Evolutionary conservation across 129 eudicot species (phyloP).

Genomic region (Saussurea involucrata): DNA sequence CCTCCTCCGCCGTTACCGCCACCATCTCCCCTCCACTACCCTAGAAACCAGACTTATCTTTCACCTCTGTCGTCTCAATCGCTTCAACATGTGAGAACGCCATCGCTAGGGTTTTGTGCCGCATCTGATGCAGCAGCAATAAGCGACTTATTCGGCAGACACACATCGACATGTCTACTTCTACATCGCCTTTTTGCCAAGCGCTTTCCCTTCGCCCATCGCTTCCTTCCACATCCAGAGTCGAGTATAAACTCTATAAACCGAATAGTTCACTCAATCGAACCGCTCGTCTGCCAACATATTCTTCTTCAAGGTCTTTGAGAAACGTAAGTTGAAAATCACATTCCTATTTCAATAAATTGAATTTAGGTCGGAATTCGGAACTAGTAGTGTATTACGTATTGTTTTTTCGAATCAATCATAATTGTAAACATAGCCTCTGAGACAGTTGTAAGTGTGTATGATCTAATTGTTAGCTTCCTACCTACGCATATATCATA

Average conservation of each 20-base stretch:
- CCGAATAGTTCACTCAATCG: conserved; percentile 2
- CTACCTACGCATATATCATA: background rate
- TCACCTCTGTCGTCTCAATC: background rate
- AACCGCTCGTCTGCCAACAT: background rate
- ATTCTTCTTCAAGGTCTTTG: conserved; percentile 21
- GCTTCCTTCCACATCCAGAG: conserved; percentile 17
- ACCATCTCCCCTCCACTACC: background rate
- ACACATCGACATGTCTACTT: conserved; percentile 25
- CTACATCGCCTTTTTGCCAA: conserved; percentile 19
- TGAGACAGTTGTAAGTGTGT: background rate
- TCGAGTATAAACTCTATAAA: conserved; percentile 16
- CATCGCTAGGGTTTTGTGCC: conserved; percentile 19
- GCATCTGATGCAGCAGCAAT: conserved; percentile 16
- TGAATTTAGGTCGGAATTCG: background rate
- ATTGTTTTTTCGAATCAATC: background rate
- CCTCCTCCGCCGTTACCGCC: background rate
- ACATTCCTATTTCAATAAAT: background rate
- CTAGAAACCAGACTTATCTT: background rate
- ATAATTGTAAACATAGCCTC: background rate
- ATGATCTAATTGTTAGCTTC: background rate
- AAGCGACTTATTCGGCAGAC: background rate
- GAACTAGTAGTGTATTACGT: background rate
- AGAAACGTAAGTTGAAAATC: conserved; percentile 30
- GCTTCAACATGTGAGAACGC: conserved; percentile 10
- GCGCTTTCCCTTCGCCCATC: conserved; percentile 27